phyloP scores from a whole-genome alignment of 768 basidiomycete genomes.

The Mycena metata region DNA sequence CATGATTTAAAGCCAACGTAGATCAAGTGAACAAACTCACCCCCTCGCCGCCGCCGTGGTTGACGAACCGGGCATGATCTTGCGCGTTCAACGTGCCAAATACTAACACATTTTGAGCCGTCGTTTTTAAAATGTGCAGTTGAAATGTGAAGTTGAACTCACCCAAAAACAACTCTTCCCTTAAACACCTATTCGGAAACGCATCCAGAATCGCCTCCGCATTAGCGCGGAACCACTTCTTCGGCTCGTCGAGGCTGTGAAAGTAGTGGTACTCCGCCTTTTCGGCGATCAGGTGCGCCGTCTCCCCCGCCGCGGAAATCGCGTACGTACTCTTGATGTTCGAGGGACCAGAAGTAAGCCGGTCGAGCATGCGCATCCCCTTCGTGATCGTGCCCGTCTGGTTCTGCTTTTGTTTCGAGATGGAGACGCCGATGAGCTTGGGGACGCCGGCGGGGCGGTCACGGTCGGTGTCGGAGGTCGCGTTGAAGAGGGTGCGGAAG shows the following conservation, averaged over 20 bases:
- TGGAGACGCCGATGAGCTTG: background rate
- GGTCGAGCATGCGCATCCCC: conserved; percentile 4
- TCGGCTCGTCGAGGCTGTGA: conserved; percentile 56
- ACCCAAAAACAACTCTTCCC: conserved; percentile 54
- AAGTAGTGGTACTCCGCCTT: conserved; percentile 59
- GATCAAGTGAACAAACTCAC: conserved; percentile 13
- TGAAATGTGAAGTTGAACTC: conserved; percentile 15
- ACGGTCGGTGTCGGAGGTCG: conserved; percentile 46
- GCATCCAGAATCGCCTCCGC: conserved; percentile 58
- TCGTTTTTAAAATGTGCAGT: background rate
- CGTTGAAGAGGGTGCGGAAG: conserved; percentile 65
- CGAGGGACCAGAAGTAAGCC: conserved; percentile 26
- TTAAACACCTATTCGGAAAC: conserved; percentile 46
- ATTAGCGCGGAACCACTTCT: conserved; percentile 64
- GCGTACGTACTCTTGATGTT: conserved; percentile 42
- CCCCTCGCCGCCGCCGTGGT: conserved; percentile 21
- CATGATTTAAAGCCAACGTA: too few relatives aligned
- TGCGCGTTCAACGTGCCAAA: conserved; percentile 64
- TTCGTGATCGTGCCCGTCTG: background rate
- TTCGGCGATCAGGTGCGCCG: conserved; percentile 64
- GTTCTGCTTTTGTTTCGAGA: background rate
- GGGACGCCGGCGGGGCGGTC: background rate
- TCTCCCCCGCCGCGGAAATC: conserved; percentile 42
- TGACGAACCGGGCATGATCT: conserved; percentile 66
- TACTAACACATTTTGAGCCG: conserved; percentile 45